Conservation (phyloP, 805 yeast genomes). For the Starmerella sp. region DNA sequence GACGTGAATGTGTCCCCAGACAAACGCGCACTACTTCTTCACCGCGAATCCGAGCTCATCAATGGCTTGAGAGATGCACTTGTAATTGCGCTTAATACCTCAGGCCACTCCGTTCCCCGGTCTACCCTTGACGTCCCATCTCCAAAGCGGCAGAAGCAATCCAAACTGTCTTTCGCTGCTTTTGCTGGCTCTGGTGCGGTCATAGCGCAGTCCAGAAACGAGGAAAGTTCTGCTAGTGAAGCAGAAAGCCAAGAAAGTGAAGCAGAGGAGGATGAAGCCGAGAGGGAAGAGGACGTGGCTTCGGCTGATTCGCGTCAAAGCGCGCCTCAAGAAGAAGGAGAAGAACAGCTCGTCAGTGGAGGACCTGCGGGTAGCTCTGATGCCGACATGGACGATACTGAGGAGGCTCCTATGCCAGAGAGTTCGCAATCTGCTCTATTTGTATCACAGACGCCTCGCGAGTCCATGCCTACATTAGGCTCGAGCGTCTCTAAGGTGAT, state of each 20-base stretch:
- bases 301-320: conserved; percentile 17
- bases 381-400: too few relatives aligned
- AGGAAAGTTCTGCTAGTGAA: conserved; percentile 3
- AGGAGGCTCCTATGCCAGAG: too few relatives aligned
- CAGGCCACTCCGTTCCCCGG: conserved; percentile 32
- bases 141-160: conserved; percentile 10
- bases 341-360: conserved; percentile 1
- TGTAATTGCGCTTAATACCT: conserved; percentile 35
- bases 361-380: too few relatives aligned
- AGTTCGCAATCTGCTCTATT: too few relatives aligned
- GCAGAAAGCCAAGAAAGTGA: conserved; percentile 11
- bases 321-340: conserved; percentile 2
- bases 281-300: conserved; percentile 12
- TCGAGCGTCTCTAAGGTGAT: too few relatives aligned
- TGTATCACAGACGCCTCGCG: too few relatives aligned
- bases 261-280: conserved; percentile 12
- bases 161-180: conserved; percentile 10
- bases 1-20: conserved; percentile 92
- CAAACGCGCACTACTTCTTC: conserved; percentile 60
- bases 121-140: conserved; percentile 5
- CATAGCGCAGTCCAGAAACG: conserved; percentile 7
- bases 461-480: too few relatives aligned
- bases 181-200: conserved; percentile 17
- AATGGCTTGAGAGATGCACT: conserved; percentile 47
- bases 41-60: conserved; percentile 50